Base-by-base conservation (phyloP, 306 rosid species). In the Heteromeles arbutifolia region DNA sequence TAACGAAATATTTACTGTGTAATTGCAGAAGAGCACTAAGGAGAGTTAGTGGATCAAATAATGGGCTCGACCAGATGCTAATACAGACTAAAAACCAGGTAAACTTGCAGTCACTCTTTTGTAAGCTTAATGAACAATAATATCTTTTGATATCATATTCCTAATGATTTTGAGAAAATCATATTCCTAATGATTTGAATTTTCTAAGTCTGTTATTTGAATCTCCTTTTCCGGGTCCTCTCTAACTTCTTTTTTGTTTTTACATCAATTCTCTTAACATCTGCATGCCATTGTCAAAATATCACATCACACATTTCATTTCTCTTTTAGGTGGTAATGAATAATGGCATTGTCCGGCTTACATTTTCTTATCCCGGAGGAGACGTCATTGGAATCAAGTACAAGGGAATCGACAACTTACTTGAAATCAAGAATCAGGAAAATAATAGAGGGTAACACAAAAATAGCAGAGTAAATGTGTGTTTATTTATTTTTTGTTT, bases 371-470 rank as follows among this genome's bases (percentile, higher is more conserved):
- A 17, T 3, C 98, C 97, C 0, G 77, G 43, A 11, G 98, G 98
- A 11, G 67, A 90, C 52, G 69, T 91, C 8, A 6, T 75, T 45
- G 90, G 85, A 72, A 79, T 90, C 77, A 84, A 83, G 25, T 87
- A 83, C 66, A 69, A 69, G 17, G 91, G 92, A 58, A 73, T 78
- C 43, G 58, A 77, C 1, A 88, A 88, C 82, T 11, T 91, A 22
- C 90, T 93, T 37, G 87, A 85, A 1, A 0, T 50, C 31, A 19
- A 17, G 1, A 84, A 82, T 41, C 11, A 28, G 0, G 22, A 21
- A n/a, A 0, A 29, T 2, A 67, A 94, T 65, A 91, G 97, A 86
- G 98, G 97, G 96, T 91, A 81, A 63, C 17, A 65, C 17, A 15
- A 48, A 48, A 48, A 48, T 48, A 5, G 8, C 21, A 48, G 54